Percentiles rank a stretch among this genome's conserved stretches.
Evolutionary conservation across 2,329 filamentous ascomycete species (phyloP).

Genomic region (Colletotrichum spaethianum): DNA sequence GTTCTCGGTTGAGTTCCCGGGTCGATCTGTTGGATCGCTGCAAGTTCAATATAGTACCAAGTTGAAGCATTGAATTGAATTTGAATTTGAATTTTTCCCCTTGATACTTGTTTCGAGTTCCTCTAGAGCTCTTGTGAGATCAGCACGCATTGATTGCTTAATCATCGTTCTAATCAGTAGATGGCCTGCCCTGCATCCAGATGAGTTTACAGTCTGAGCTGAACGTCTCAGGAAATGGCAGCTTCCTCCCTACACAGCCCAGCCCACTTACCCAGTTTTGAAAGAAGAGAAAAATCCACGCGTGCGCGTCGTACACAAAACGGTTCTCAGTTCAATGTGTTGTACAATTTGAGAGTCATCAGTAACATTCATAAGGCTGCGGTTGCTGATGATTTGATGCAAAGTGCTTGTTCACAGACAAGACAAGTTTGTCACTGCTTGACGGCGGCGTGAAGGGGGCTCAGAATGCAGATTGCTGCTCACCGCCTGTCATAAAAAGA

Average conservation of each 20-base stretch:
- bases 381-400: background rate
- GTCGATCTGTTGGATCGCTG: slow-evolving; percentile 1
- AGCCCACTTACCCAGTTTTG: background rate
- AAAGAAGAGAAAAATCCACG: background rate
- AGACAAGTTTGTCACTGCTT: background rate
- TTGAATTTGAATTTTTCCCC: slow-evolving; percentile 3
- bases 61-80: slow-evolving; percentile 16
- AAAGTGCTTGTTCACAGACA: background rate
- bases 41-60: slow-evolving; percentile 14
- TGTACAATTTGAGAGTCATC: background rate
- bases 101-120: slow-evolving; percentile 1
- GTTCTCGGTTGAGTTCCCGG: background rate
- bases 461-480: background rate
- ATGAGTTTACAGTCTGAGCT: background rate
- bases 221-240: background rate
- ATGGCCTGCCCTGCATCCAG: background rate
- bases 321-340: background rate
- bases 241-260: background rate
- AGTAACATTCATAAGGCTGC: background rate
- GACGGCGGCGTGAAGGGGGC: background rate
- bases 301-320: background rate
- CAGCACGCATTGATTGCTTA: background rate
- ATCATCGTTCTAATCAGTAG: background rate
- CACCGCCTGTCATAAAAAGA: background rate
- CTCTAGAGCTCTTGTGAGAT: slow-evolving; percentile 2